Evolutionary conservation across 2,329 filamentous ascomycete genomes (phyloP), one percentile per base, ranked within the genome.

Genomic region (Botrytis tulipae): DNA sequence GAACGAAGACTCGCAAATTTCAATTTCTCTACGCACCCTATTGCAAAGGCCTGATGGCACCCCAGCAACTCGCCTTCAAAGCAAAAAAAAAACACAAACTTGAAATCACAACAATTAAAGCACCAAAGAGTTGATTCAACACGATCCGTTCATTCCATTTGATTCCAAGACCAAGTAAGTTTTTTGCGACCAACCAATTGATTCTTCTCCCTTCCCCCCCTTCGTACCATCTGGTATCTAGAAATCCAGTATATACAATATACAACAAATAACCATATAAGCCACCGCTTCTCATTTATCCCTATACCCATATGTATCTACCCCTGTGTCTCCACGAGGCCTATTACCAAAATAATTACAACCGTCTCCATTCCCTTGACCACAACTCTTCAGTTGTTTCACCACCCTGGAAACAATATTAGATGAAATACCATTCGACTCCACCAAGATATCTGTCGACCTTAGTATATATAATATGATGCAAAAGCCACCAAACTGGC

Each of bases 221-320:
- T 3, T 14, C 48, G 25, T 20, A n/a, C 35, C 25, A n/a, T 57
- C 66, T 57, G 48, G 66, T 68, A 57, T 68, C 48, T 57, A 57
- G 57, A 54, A 68, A 57, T 57, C 66, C 48, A 68, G 66, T 68
- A 57, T 68, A 42, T 57, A 57, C 48, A 68, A 57, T 57, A 68
- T 42, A 32, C 66, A 68, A 57, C 25, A 57, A 42, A 18, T 57
- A 68, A 68, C 16, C 66, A 68, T 68, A 57, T n/a, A 57, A 44
- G 37, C 66, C 10, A 32, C 35, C n/a, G 37, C n/a, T 68, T 68
- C n/a, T n/a, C 25, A n/a, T 22, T 40, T 22, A 32, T 42, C 46
- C 25, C n/a, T 48, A 22, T 42, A n/a, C 35, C 66, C 66, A 57
- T 68, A 68, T 57, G 35, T 57, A 68, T 57, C 5, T 57, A 8